Evolutionary conservation across 352 stramenopile genomes (phyloP), one percentile per base, ranked within the genome.

Genomic region (Chrysophaeum taylorii): DNA sequence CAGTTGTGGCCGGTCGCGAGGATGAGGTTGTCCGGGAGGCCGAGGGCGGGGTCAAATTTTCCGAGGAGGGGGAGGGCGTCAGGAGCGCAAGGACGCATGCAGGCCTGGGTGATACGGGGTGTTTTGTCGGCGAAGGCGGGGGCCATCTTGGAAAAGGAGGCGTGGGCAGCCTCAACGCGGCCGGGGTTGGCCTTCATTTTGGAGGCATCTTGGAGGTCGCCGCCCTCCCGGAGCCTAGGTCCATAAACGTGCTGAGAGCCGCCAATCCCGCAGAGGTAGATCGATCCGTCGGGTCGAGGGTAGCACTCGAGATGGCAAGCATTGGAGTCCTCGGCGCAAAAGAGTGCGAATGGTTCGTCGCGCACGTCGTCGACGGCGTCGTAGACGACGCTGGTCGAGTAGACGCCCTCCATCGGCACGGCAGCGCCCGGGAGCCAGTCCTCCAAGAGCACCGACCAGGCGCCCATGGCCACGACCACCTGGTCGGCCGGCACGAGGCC

Each of bases 201-300:
- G 21, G 66, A 41, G 29, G 74, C 37, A 16, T 53, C 21, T 35
- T 74, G 61, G 1, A 72, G 73, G 62, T 79, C 72, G 25, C 73
- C 73, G 21, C 66, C 73, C 18, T 50, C 37, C 48, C 70, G 25
- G 25, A 78, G 54, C 14, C 73, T 39, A 5, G 48, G 42, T 18
- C 70, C 70, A 39, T 16, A 23, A 23, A 66, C 85, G 70, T 91
- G 84, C 67, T 89, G 82, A 33, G 69, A 81, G 14, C 83, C 85
- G 42, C 85, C 85, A 61, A 87, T 86, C 25, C 89, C 89, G 73
- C 89, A 95, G 70, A 93, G 84, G 73, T 94, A 95, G 36, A 94
- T 82, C 36, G 77, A 70, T 16, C 79, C 78, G 29, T 93, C 85
- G 16, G 87, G 85, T 42, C 87, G 76, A 23, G 88, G 88, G 85